A percentile compares a stretch with the other conserved stretches of the same genome.
Conservation (phyloP, 192 early-diverging fungal genomes). For the Borealophlyctis nickersoniae region DNA sequence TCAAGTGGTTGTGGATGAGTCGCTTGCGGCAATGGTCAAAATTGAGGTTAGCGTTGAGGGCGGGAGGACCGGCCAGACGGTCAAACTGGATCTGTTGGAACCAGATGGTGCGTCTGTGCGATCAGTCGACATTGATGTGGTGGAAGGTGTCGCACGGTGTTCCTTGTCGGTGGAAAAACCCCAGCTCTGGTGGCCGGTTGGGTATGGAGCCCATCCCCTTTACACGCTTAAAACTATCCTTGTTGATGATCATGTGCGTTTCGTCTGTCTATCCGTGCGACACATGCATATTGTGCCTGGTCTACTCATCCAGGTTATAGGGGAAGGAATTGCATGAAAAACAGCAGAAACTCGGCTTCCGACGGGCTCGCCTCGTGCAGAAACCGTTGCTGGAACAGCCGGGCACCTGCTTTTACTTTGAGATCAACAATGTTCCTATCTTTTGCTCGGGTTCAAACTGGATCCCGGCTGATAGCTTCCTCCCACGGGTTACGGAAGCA, state of each 20-base stretch:
- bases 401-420: slow-evolving; percentile 48
- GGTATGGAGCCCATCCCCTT: slow-evolving; percentile 36
- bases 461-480: slow-evolving; percentile 59
- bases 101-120: not conserved
- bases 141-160: not conserved
- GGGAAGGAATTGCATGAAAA: not conserved
- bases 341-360: slow-evolving; percentile 30
- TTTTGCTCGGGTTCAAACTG: slow-evolving; percentile 54
- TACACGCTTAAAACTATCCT: slow-evolving; percentile 20
- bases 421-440: slow-evolving; percentile 42
- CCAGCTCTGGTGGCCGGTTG: slow-evolving; percentile 37
- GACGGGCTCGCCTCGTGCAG: slow-evolving; percentile 31
- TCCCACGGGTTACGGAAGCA: slow-evolving; percentile 17
- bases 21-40: not conserved
- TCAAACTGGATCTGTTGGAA: not conserved
- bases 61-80: not conserved
- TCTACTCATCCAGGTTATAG: too few relatives aligned
- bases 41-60: slow-evolving; percentile 7
- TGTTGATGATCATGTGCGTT: not conserved
- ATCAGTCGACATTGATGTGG: not conserved
- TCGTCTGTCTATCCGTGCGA: not conserved
- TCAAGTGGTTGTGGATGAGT: not conserved
- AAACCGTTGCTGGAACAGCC: slow-evolving; percentile 17
- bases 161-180: slow-evolving; percentile 20
- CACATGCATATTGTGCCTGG: slow-evolving; percentile 17